Base-by-base conservation (phyloP, 495 filamentous ascomycete species). In the Penicillium antarcticum region DNA sequence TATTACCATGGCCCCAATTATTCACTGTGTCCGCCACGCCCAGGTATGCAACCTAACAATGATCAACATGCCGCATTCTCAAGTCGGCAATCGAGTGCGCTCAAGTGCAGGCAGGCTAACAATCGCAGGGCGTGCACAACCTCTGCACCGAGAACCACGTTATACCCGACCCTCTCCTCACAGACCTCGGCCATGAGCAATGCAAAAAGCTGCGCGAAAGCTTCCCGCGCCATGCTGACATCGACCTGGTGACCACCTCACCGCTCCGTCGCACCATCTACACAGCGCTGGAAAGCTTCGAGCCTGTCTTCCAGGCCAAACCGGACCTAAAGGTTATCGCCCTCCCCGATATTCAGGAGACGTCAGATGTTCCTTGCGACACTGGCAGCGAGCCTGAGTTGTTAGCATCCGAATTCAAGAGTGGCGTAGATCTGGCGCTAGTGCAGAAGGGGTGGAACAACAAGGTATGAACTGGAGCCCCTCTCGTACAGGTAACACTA, bases 181-280 rank as follows among this genome's bases (percentile, higher is more conserved):
- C 92, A 12, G 72, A 81, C 4, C 76, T 87, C 3, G 92, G 92
- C 61, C 75, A 85, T 57, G 53, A 80, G 12, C 92, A 97, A 81
- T 96, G 92, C 71, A 63, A 60, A 4, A 62, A 71, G 4, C 83
- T 97, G 21, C 63, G 71, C 45, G 57, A 71, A 2, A 61, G 45
- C 21, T 95, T 96, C 68, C 87, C 88, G 10, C 57, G 73, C 62
- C 82, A 86, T 58, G 67, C 76, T 17, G 65, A 80, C 31, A 69
- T 92, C 65, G 84, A 85, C 6, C 78, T 91, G 44, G 76, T 96
- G 2, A 80, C 92, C 14, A 84, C 89, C 39, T 95, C 90, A 0
- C 92, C 92, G 1, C 77, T 96, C 41, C 85, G 86, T 18, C 86
- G 92, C 46, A 95, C 92, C 3, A 71, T 97, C 29, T 85, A 88